Evolutionary conservation across 2,329 filamentous ascomycete genomes (phyloP), one percentile per base, ranked within the genome.

Genomic region (Stagonosporopsis vannaccii): DNA sequence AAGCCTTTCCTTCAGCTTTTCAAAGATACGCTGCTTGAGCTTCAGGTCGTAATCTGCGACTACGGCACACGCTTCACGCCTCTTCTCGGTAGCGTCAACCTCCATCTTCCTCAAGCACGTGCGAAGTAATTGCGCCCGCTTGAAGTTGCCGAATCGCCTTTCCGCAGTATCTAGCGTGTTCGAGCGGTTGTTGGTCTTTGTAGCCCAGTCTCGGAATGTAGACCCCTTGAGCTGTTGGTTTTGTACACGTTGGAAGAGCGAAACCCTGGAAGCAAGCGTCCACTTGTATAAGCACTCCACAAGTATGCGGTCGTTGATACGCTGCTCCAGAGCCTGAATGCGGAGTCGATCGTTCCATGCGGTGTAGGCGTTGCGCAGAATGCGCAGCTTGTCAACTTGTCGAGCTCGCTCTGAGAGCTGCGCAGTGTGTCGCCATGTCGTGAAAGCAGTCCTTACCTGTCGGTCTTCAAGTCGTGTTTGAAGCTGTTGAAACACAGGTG

Each of bases 321-420:
- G 81, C 19, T 79, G 75, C 44, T 73, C 75, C 2, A 88, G 71
- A 15, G 81, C 80, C 62, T 81, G 78, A 58, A 79, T 81, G 17
- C 86, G 84, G 15, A 87, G 77, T 15, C 77, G 76, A 63, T 88
- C 84, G 60, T 88, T 88, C 87, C 87, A 89, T 11, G 77, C 75
- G 1, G 81, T 86, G 78, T 84, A 86, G 3, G 83, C 78, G 67
- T 85, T 85, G 45, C 80, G 81, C 45, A 87, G 66, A 25, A 87
- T 69, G 41, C 85, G 81, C 61, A 78, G 70, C 11, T 76, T 80
- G 66, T 87, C 79, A 28, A 84, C 74, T 45, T 78, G 72, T 20
- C 75, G 73, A 17, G 86, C 85, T 61, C 80, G 75, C 42, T 74
- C 75, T 30, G 80, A 75, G 61, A 80, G 61, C 4, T 67, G 53